These are phyloP conservation scores for Epichloe sibirici DNA, from an alignment of 2,329 filamentous ascomycete species.

Conservation along the genomic window DNA sequence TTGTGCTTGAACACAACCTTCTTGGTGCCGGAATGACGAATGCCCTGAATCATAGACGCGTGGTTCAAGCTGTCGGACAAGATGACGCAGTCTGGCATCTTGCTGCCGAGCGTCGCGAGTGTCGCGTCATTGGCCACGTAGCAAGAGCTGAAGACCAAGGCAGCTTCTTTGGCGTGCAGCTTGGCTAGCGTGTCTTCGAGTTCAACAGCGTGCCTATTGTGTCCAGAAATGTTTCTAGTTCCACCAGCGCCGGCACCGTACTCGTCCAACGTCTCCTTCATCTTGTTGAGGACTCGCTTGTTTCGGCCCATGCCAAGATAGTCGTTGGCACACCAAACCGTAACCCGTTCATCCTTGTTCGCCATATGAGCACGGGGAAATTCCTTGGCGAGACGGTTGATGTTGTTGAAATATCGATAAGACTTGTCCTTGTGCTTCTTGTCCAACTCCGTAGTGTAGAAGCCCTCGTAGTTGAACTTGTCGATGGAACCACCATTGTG, in stretches of 20 bases:
- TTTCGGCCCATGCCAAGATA: slow-evolving; percentile 98
- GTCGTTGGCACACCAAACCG: slow-evolving; percentile 98
- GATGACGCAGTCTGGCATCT: slow-evolving; percentile 91
- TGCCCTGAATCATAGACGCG: slow-evolving; percentile 98
- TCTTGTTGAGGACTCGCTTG: slow-evolving; percentile 68
- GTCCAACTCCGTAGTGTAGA: slow-evolving; percentile 79
- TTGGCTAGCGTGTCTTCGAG: slow-evolving; percentile 75
- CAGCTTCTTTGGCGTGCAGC: slow-evolving; percentile 82
- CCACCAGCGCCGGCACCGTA: slow-evolving; percentile 94
- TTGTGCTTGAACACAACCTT: slow-evolving; percentile 99
- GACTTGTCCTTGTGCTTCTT: slow-evolving; percentile 99
- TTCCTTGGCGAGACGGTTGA: slow-evolving; percentile 93
- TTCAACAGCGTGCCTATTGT: slow-evolving; percentile 86
- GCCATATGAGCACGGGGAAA: slow-evolving; percentile 93
- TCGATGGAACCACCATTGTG: slow-evolving; percentile 17
- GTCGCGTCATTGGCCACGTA: slow-evolving; percentile 98
- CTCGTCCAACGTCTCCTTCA: slow-evolving; percentile 90
- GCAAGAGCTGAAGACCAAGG: slow-evolving; percentile 92
- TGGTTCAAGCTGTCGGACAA: slow-evolving; percentile 97
- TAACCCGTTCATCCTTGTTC: slow-evolving; percentile 70
- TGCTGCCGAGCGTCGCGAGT: slow-evolving; percentile 89
- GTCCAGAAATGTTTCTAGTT: slow-evolving; percentile 93
- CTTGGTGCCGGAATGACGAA: slow-evolving; percentile 89
- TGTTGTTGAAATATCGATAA: slow-evolving; percentile 99
- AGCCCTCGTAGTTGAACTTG: slow-evolving; percentile 82